Evolutionary conservation across 2,329 filamentous ascomycete genomes (phyloP).

Genomic region (Paraphoma chrysanthemicola): DNA sequence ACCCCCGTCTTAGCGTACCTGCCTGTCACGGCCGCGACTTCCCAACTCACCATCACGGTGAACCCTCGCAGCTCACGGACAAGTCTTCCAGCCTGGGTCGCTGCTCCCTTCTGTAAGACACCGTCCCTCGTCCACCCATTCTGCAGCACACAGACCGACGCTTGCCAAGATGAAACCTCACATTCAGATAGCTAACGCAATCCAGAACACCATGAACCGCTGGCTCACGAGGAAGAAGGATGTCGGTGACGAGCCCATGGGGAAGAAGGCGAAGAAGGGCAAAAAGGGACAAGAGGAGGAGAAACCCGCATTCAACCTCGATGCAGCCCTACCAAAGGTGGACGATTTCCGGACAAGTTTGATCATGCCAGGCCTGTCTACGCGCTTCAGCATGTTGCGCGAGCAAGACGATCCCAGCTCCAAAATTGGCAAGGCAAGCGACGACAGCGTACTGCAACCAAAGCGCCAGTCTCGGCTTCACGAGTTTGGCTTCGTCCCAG

Average conservation of each 20-base stretch:
- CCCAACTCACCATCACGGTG: constrained; percentile 6
- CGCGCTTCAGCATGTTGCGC: constrained; percentile 93
- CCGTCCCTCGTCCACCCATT: constrained; percentile 9
- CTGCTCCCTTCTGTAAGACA: constrained; percentile 21
- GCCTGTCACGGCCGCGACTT: constrained; percentile 13
- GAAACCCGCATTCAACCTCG: constrained; percentile 74
- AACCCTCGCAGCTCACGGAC: background rate
- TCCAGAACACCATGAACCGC: constrained; percentile 69
- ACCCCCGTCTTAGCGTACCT: constrained; percentile 12
- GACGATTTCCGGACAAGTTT: constrained; percentile 96
- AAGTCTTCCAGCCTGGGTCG: background rate
- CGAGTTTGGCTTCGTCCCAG: constrained; percentile 70
- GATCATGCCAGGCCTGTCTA: constrained; percentile 92
- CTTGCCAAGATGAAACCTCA: constrained; percentile 3
- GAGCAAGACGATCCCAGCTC: constrained; percentile 93
- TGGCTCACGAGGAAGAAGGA: constrained; percentile 76
- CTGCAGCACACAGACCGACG: constrained; percentile 6
- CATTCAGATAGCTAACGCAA: constrained; percentile 22
- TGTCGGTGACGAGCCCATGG: constrained; percentile 40
- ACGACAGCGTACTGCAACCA: constrained; percentile 88
- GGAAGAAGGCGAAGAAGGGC: constrained; percentile 52
- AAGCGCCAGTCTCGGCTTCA: constrained; percentile 80
- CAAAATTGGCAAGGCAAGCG: constrained; percentile 89
- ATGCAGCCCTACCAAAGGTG: constrained; percentile 75
- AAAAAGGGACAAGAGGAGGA: constrained; percentile 62